Conservation (phyloP, 2,329 filamentous ascomycete genomes). For the Fragosphaeria purpurea region DNA sequence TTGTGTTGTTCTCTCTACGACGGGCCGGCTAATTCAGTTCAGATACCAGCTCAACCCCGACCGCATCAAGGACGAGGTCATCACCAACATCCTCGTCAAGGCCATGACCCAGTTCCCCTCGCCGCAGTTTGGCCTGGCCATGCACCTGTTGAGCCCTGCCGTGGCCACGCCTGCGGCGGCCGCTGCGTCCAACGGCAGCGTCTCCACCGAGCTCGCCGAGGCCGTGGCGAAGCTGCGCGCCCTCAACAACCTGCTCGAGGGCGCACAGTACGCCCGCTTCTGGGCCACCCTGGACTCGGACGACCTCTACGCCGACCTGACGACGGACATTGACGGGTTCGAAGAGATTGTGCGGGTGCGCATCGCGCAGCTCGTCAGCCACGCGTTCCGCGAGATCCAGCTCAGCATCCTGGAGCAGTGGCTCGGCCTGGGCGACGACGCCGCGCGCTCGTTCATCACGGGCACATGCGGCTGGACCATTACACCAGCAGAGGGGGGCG, state of each 20-base stretch:
- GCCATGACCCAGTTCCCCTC: conserved; percentile 94
- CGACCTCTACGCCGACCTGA: conserved; percentile 90
- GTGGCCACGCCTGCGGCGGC: conserved; percentile 53
- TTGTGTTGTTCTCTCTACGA: background rate
- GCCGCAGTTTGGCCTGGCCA: conserved; percentile 85
- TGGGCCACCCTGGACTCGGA: conserved; percentile 89
- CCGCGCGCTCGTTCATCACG: conserved; percentile 67
- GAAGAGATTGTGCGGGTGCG: conserved; percentile 86
- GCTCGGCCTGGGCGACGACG: conserved; percentile 58
- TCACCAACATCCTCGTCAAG: conserved; percentile 99
- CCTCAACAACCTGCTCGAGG: conserved; percentile 80
- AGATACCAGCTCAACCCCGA: conserved; percentile 99
- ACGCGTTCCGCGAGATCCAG: conserved; percentile 66
- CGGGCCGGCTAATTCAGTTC: background rate
- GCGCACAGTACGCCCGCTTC: conserved; percentile 83
- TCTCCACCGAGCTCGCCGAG: conserved; percentile 65
- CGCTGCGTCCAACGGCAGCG: conserved; percentile 28
- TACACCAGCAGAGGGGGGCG: conserved; percentile 38
- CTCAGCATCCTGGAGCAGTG: conserved; percentile 60
- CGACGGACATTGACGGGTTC: conserved; percentile 88
- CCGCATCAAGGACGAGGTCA: conserved; percentile 90
- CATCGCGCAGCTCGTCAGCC: conserved; percentile 79
- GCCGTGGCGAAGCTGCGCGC: conserved; percentile 78
- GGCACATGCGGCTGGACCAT: conserved; percentile 84
- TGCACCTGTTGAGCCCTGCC: conserved; percentile 86